Base-by-base conservation (phyloP, 2,329 filamentous ascomycete genomes). In the Bipolaris zeicola region DNA sequence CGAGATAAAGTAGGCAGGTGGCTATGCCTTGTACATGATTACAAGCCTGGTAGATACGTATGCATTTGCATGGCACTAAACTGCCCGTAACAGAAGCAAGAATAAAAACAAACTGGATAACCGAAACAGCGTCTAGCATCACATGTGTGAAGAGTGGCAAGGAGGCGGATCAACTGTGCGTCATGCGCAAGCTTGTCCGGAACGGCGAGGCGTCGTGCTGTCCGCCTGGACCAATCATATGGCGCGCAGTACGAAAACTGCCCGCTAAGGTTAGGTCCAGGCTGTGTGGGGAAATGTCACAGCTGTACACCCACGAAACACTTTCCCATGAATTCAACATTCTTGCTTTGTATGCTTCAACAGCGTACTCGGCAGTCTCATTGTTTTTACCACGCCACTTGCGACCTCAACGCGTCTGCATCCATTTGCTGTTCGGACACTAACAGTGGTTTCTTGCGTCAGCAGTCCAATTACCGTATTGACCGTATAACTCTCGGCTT, bases 171-270 rank as follows among this genome's bases (percentile, higher is more conserved):
- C 16, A 31, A 45, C 10, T 16, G 41, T 53, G 49, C 43, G 44
- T 48, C 54, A 48, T 38, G 22, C 36, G 36, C 34, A 44, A 18
- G 45, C 28, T 42, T 2, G 31, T 50, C 39, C 46, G 48, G 26
- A 51, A 20, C 26, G 52, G 42, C 11, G 34, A 14, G 24, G 41
- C 42, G 18, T 43, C 44, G 33, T 31, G n/a, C 16, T 33, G 36
- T 44, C 44, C 39, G 22, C 38, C 22, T 43, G 44, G 2, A 43
- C 57, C 57, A 65, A 65, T 65, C 50, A 65, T 13, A 51, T 31
- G 22, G 7, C 14, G 16, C 51, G 53, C 58, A 60, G 61, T 65
- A 65, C 63, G 63, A 56, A 53, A 52, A 34, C 36, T 57, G 28
- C 59, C 54, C 24, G 48, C 53, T 41, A 18, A 28, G 51, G 57